Evolutionary conservation across 2,329 filamentous ascomycete species (phyloP).

Genomic region (Phoma sp.): DNA sequence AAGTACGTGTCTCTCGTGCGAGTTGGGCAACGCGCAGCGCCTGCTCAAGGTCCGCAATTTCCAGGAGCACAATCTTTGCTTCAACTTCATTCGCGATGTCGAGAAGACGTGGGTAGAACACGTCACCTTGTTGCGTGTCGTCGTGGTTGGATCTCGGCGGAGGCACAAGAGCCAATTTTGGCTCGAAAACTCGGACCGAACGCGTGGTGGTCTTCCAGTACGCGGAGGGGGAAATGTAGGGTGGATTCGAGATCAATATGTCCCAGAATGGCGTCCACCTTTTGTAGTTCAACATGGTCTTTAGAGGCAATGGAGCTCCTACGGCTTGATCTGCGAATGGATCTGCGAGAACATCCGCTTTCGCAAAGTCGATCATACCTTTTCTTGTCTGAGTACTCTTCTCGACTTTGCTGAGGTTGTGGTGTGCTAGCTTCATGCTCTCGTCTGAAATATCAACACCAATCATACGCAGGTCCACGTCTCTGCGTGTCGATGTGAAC

Average conservation of each 20-base stretch:
- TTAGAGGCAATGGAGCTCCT: slow-evolving; percentile 19
- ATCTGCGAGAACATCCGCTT: slow-evolving; percentile 55
- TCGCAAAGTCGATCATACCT: slow-evolving; percentile 54
- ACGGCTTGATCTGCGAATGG: slow-evolving; percentile 53
- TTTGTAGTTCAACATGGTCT: slow-evolving; percentile 20
- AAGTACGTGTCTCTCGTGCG: slow-evolving; percentile 38
- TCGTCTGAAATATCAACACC: slow-evolving; percentile 75
- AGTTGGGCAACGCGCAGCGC: slow-evolving; percentile 67
- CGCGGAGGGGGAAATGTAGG: slow-evolving; percentile 76
- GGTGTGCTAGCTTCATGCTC: slow-evolving; percentile 69
- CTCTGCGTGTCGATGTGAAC: slow-evolving; percentile 50
- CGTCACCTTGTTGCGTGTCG: slow-evolving; percentile 50
- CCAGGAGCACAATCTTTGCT: slow-evolving; percentile 68
- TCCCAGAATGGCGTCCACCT: slow-evolving; percentile 51
- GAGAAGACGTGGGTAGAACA: slow-evolving; percentile 74
- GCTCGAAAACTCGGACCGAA: slow-evolving; percentile 84
- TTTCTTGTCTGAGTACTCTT: slow-evolving; percentile 14
- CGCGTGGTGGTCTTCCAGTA: slow-evolving; percentile 69
- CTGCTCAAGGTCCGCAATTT: slow-evolving; percentile 74
- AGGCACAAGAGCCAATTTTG: slow-evolving; percentile 74
- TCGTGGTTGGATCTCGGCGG: slow-evolving; percentile 15
- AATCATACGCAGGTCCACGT: slow-evolving; percentile 56
- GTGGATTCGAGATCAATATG: slow-evolving; percentile 85
- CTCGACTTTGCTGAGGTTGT: slow-evolving; percentile 63
- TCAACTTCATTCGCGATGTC: slow-evolving; percentile 58